phyloP scores from a whole-genome alignment of 345 rosid species.

The Dovyalis caffra region DNA sequence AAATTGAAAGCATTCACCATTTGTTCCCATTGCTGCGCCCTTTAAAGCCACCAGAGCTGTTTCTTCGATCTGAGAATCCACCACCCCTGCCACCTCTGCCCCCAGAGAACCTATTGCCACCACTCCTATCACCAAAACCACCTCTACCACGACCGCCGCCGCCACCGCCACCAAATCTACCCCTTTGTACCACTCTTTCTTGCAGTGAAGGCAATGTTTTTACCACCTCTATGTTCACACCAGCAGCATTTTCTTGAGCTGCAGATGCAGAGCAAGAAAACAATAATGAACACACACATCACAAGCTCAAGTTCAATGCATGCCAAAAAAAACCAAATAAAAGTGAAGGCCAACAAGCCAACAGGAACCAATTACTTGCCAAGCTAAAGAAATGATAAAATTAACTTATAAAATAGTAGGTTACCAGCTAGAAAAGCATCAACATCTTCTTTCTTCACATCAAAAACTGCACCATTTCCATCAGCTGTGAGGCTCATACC shows the following conservation, averaged over 20 bases:
- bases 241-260: conserved; percentile 63
- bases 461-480: conserved; percentile 82
- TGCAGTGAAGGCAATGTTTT: conserved; percentile 72
- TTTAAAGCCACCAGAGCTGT: conserved; percentile 35
- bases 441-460: conserved; percentile 59
- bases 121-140: conserved; percentile 28
- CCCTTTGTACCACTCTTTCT: conserved; percentile 58
- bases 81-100: conserved; percentile 43
- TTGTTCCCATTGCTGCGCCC: conserved; percentile 30
- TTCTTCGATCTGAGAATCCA: conserved; percentile 37
- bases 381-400: neutral
- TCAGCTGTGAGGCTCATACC: conserved; percentile 80
- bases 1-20: conserved; percentile 29
- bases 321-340: neutral
- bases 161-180: conserved; percentile 71
- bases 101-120: conserved; percentile 38
- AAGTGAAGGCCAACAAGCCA: no score
- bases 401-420: neutral
- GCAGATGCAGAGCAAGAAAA: conserved; percentile 12
- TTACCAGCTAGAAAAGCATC: conserved; percentile 65
- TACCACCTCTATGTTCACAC: conserved; percentile 62
- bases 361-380: no score
- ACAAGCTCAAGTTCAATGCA: neutral
- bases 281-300: neutral
- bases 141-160: conserved; percentile 35